phyloP scores from a whole-genome alignment of 2,329 filamentous ascomycete species.

The Sclerotinia sclerotiorum region DNA sequence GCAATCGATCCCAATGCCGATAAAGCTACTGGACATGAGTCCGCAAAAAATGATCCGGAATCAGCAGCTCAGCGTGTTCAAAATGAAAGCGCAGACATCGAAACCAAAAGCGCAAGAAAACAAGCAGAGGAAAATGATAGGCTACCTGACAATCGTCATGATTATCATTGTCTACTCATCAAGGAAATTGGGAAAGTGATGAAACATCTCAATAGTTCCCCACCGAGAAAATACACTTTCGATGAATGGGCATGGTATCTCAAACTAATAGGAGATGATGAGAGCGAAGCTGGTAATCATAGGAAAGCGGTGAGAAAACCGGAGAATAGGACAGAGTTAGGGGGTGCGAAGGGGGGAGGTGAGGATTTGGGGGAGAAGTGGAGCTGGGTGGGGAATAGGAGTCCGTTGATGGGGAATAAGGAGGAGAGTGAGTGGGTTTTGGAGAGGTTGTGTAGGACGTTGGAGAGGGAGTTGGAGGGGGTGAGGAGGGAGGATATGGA shows the following conservation, averaged over 20 bases:
- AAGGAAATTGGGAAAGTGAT: constrained; percentile 68
- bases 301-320: constrained; percentile 39
- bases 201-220: constrained; percentile 57
- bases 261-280: constrained; percentile 69
- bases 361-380: constrained; percentile 47
- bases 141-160: constrained; percentile 39
- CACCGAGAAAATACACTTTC: constrained; percentile 69
- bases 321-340: constrained; percentile 22
- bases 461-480: constrained; percentile 45
- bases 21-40: constrained; percentile 27
- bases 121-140: constrained; percentile 28
- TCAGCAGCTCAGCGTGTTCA: constrained; percentile 28
- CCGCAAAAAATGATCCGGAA: constrained; percentile 31
- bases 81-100: constrained; percentile 25
- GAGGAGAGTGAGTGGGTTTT: constrained; percentile 74
- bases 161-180: constrained; percentile 66
- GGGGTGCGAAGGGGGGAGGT: constrained; percentile 33
- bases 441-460: constrained; percentile 57
- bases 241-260: constrained; percentile 88
- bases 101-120: constrained; percentile 24
- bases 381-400: constrained; percentile 72
- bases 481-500: constrained; percentile 33
- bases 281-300: constrained; percentile 52
- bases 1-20: constrained; percentile 29
- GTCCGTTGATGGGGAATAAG: constrained; percentile 67